Conservation (phyloP, 2,329 filamentous ascomycete species). For the Berkeleyomyces basicola region DNA sequence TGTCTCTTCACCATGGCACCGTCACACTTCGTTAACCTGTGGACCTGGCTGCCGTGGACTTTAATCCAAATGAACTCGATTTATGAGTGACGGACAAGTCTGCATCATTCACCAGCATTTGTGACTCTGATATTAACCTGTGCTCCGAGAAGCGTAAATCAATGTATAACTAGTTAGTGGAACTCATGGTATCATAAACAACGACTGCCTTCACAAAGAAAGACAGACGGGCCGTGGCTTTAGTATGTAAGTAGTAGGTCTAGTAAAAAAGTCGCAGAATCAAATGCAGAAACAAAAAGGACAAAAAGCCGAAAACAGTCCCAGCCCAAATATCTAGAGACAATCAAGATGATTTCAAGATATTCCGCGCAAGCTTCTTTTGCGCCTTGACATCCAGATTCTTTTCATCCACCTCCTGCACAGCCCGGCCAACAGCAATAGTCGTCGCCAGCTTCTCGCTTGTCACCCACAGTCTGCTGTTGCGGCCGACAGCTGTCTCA, state of each 20-base stretch:
- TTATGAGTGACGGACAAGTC: neutral
- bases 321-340: neutral
- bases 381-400: slow-evolving; percentile 48
- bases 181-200: neutral
- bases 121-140: too few species aligned
- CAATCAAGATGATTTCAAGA: slow-evolving; percentile 18
- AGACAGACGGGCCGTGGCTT: neutral
- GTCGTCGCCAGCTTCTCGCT: slow-evolving; percentile 58
- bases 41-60: neutral
- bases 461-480: slow-evolving; percentile 84
- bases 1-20: neutral
- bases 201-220: neutral
- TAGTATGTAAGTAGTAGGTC: neutral
- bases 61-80: neutral
- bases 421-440: slow-evolving; percentile 59
- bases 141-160: too few species aligned
- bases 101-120: too few species aligned
- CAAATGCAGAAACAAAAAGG: neutral
- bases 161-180: neutral
- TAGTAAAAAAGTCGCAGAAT: neutral
- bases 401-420: slow-evolving; percentile 61
- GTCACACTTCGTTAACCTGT: neutral
- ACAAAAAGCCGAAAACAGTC: neutral
- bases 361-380: slow-evolving; percentile 49
- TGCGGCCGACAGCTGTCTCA: slow-evolving; percentile 84